A percentile compares a stretch with the other conserved stretches of the same genome.
These are phyloP conservation scores for Ogataea methanolica DNA, from an alignment of 805 yeast genomes.

Conservation along the genomic window DNA sequence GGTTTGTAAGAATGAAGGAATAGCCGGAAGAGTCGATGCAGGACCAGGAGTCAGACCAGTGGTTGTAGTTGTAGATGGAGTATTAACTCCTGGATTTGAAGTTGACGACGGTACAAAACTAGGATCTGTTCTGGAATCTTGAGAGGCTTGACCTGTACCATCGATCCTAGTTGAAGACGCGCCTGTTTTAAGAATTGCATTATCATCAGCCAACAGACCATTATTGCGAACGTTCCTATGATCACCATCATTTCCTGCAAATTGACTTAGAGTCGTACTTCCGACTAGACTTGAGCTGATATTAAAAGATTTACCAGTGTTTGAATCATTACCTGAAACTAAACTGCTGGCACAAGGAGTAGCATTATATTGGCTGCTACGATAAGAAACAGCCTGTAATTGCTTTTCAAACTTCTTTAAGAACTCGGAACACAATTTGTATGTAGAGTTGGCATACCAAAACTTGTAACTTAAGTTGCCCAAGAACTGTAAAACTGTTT, in stretches of 20 bases:
- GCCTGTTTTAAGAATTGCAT: background rate
- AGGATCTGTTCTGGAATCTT: background rate
- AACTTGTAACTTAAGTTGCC: constrained; percentile 5
- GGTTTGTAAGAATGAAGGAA: background rate
- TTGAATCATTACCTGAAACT: no score
- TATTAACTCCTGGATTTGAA: background rate
- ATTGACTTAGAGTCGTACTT: no score
- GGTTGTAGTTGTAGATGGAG: background rate
- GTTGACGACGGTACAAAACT: background rate
- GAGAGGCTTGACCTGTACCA: background rate
- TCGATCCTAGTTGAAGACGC: background rate
- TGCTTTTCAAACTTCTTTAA: constrained; percentile 5
- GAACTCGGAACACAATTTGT: constrained; percentile 14
- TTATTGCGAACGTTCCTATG: no score
- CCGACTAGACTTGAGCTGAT: no score
- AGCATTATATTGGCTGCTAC: no score
- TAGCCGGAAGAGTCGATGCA: background rate
- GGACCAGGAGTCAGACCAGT: background rate
- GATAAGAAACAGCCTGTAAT: background rate
- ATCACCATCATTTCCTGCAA: no score
- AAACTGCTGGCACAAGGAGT: no score
- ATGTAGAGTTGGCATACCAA: constrained; percentile 18
- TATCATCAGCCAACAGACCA: no score
- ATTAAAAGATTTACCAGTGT: no score
- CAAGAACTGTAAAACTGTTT: constrained; percentile 7